These are phyloP conservation scores for Hanseniaspora jakobsenii DNA, from an alignment of 805 yeast species.

Conservation along the genomic window DNA sequence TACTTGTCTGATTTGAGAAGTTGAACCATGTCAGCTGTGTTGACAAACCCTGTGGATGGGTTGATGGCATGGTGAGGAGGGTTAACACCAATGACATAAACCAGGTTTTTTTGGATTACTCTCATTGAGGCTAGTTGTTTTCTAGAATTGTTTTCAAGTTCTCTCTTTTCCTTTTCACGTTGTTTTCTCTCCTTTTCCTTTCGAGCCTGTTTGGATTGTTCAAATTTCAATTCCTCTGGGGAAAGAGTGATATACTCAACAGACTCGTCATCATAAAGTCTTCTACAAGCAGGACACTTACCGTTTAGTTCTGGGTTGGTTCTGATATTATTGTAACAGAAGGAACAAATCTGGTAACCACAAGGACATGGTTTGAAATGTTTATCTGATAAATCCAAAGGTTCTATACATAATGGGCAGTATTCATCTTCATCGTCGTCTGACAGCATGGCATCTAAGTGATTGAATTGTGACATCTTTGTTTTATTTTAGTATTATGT, in stretches of 20 bases:
- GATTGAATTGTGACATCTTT: constrained; percentile 10
- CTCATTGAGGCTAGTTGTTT: constrained; percentile 92
- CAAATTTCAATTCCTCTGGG: constrained; percentile 71
- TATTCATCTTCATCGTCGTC: constrained; percentile 29
- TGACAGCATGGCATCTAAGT: constrained; percentile 19
- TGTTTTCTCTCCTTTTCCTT: constrained; percentile 74
- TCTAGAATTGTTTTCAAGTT: constrained; percentile 67
- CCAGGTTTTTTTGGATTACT: constrained; percentile 95
- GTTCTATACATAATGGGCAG: constrained; percentile 93
- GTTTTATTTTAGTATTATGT: not conserved
- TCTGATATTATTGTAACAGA: constrained; percentile 91
- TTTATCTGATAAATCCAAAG: constrained; percentile 91
- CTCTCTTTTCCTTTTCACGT: constrained; percentile 82
- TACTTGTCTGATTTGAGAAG: constrained; percentile 79
- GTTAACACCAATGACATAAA: constrained; percentile 88
- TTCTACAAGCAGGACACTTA: constrained; percentile 93
- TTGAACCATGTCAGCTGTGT: constrained; percentile 74
- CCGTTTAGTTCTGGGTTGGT: constrained; percentile 93
- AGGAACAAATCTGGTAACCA: constrained; percentile 96
- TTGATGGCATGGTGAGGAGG: constrained; percentile 38
- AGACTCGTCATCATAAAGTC: constrained; percentile 82
- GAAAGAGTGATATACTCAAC: constrained; percentile 77
- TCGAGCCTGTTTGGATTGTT: constrained; percentile 67
- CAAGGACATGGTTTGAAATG: constrained; percentile 99
- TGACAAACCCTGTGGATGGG: constrained; percentile 36